A percentile compares a stretch with the other conserved stretches of the same genome.
These are phyloP conservation scores for Yamadazyma oceani DNA, from an alignment of 1,139 yeast genomes.

Conservation along the genomic window DNA sequence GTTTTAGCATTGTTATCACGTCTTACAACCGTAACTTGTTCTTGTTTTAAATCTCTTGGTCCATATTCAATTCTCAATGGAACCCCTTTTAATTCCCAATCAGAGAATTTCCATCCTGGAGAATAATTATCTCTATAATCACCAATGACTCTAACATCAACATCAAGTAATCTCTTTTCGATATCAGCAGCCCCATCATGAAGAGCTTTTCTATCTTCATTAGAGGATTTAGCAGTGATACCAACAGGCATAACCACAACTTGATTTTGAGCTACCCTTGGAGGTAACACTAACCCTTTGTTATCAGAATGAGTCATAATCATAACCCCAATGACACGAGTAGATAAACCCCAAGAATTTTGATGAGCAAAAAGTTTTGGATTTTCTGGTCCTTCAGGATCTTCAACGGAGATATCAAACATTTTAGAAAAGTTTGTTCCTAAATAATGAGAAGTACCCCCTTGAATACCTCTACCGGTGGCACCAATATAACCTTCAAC, in stretches of 20 bases:
- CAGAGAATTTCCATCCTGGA: conserved; percentile 99
- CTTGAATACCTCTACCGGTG: conserved; percentile 99
- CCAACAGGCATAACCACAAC: conserved; percentile 95
- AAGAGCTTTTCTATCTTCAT: conserved; percentile 70
- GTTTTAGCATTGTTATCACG: conserved; percentile 85
- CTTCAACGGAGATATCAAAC: conserved; percentile 94
- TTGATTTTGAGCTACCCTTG: conserved; percentile 92
- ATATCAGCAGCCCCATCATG: conserved; percentile 67
- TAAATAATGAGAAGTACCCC: conserved; percentile 96
- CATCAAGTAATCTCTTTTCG: conserved; percentile 54
- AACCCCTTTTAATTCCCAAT: conserved; percentile 94
- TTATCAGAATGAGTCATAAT: conserved; percentile 98
- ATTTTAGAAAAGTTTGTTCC: conserved; percentile 98
- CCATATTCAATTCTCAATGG: conserved; percentile 95
- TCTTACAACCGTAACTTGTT: conserved; percentile 84
- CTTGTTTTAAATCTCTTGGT: conserved; percentile 85
- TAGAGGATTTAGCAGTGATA: conserved; percentile 79
- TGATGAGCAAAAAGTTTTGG: conserved; percentile 90
- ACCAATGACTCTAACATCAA: conserved; percentile 72
- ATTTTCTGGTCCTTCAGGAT: conserved; percentile 85
- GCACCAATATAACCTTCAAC: conserved; percentile 97
- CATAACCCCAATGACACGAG: conserved; percentile 99
- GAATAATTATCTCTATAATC: conserved; percentile 94
- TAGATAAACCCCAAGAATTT: conserved; percentile 99
- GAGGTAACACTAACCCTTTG: conserved; percentile 97